phyloP scores from a whole-genome alignment of 2,329 filamentous ascomycete genomes.

The Pseudocercospora eumusae region DNA sequence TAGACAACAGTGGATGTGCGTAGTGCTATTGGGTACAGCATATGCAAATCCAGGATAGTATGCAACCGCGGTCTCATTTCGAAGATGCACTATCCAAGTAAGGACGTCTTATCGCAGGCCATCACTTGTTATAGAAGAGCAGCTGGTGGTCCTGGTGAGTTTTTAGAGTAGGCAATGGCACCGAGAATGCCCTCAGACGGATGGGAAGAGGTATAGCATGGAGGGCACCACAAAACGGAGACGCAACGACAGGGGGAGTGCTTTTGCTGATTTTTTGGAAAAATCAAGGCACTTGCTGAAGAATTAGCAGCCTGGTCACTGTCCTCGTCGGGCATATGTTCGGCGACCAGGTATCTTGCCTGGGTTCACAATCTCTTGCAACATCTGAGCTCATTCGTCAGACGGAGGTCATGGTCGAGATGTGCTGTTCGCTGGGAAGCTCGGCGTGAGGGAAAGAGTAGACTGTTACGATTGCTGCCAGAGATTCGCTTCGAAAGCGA shows the following conservation, averaged over 20 bases:
- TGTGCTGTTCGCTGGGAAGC: not conserved
- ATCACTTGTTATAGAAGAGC: no score
- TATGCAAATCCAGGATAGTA: no score
- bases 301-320: not conserved
- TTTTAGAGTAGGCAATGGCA: no score
- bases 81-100: not conserved
- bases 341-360: not conserved
- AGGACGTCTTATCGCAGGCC: not conserved
- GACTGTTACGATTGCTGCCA: not conserved
- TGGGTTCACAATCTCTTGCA: not conserved
- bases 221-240: no score
- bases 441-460: not conserved
- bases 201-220: no score
- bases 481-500: not conserved
- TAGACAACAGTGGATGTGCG: no score
- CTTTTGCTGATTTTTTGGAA: no score
- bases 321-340: conserved; percentile 2
- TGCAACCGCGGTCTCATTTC: not conserved
- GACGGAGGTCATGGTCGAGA: not conserved
- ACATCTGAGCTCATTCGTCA: not conserved
- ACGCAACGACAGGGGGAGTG: no score
- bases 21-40: no score
- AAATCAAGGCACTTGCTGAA: not conserved
- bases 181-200: no score
- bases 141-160: no score